Percentiles rank a stretch among this genome's conserved stretches.
Conservation (phyloP, 805 yeast species). For the Metschnikowia koreensis region DNA sequence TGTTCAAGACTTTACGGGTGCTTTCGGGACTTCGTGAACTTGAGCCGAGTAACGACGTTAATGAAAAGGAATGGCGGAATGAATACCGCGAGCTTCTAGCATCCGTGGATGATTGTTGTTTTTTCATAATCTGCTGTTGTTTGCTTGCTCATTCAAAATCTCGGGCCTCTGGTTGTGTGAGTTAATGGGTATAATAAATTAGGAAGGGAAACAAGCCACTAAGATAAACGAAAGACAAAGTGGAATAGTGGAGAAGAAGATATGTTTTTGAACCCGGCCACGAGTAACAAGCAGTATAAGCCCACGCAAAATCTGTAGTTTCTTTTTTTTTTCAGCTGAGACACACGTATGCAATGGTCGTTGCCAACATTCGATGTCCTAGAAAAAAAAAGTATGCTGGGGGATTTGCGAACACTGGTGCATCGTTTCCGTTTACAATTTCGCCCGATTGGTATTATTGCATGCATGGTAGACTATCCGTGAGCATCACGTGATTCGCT, state of each 20-base stretch:
- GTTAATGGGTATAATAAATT: background rate
- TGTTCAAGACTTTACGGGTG: background rate
- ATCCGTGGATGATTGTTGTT: background rate
- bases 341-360: background rate
- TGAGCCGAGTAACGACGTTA: slow-evolving; percentile 4
- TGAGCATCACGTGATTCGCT: slow-evolving; percentile 2
- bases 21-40: slow-evolving; percentile 11
- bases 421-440: slow-evolving; percentile 4
- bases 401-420: background rate
- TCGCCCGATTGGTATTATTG: slow-evolving; percentile 3
- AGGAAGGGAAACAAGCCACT: background rate
- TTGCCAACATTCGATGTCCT: background rate
- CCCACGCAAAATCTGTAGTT: too few relatives aligned
- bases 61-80: slow-evolving; percentile 6
- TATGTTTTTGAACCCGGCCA: background rate
- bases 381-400: background rate
- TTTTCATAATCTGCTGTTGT: background rate
- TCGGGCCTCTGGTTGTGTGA: background rate
- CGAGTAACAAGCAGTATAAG: background rate
- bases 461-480: background rate
- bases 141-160: background rate
- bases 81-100: slow-evolving; percentile 2
- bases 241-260: background rate
- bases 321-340: background rate
- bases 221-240: slow-evolving; percentile 2